phyloP scores from a whole-genome alignment of 2,329 filamentous ascomycete genomes.

The Lecanicillium sp. region DNA sequence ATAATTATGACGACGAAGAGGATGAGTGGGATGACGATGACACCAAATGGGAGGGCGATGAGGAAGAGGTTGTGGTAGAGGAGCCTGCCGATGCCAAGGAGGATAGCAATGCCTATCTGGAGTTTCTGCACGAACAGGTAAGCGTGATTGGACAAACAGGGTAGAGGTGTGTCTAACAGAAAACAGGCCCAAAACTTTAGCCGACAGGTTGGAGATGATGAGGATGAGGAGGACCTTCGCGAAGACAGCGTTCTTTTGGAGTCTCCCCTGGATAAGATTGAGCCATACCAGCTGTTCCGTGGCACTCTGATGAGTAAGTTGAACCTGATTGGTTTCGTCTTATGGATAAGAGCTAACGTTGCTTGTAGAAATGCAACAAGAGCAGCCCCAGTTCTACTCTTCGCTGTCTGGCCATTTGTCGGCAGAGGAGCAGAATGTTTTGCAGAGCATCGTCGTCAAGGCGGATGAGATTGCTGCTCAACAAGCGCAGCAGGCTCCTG shows the following conservation, averaged over 20 bases:
- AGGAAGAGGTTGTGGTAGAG: constrained; percentile 56
- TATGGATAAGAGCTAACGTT: too few relatives aligned
- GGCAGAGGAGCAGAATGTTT: constrained; percentile 70
- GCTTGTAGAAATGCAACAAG: constrained; percentile 68
- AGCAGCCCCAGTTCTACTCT: constrained; percentile 83
- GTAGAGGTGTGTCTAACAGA: constrained; percentile 14
- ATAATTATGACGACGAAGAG: constrained; percentile 64
- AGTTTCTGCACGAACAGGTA: constrained; percentile 90
- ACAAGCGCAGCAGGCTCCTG: constrained; percentile 5
- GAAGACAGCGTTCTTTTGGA: constrained; percentile 91
- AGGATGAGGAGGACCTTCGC: constrained; percentile 79
- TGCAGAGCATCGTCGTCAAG: constrained; percentile 70
- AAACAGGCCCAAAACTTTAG: constrained; percentile 73
- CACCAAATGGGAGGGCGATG: constrained; percentile 69
- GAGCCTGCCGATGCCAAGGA: constrained; percentile 64
- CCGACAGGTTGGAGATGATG: constrained; percentile 51
- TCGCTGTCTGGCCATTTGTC: constrained; percentile 71
- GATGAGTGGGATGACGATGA: constrained; percentile 81
- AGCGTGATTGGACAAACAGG: constrained; percentile 14
- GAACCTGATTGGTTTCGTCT: too few relatives aligned
- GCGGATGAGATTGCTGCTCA: constrained; percentile 33
- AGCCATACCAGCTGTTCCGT: constrained; percentile 88
- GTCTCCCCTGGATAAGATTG: constrained; percentile 88
- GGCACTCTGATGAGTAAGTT: constrained; percentile 71
- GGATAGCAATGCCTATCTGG: constrained; percentile 87